Evolutionary conservation across 805 yeast genomes (phyloP), one percentile per base, ranked within the genome.

Genomic region (Candida andamanensis): DNA sequence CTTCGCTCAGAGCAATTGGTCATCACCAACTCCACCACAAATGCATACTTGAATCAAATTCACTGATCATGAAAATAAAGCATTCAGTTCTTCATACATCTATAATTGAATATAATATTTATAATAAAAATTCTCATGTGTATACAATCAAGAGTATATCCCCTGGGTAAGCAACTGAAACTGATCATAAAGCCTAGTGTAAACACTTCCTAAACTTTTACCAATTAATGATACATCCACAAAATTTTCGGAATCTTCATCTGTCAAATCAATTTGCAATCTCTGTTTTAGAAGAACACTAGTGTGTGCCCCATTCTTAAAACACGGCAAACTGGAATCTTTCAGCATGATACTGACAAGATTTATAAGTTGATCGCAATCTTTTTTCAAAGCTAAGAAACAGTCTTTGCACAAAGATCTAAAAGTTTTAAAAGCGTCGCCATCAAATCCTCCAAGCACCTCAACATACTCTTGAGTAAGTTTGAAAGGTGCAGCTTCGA

Each of bases 401-500:
- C 94, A 83, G 10, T 73, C 69, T 45, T 82, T 83, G 47, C 85
- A 74, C 10, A 85, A 52, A 5, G 64, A 51, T 23, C 74, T 74
- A 60, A 85, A 92, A 33, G 67, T 66, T 24, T 60, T 52, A 58
- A 75, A 92, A 31, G 72, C 60, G 15, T 65, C 72, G 13, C 86
- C 74, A 2, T 76, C 79, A 0, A 69, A 34, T 0, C 97, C 97
- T 8, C 95, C 98, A 44, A 92, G 55, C 4, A 92, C 56, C 19
- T 89, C 97, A 15, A 90, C 76, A 46, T 92, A 92, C 49, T 92
- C 99, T 37, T 69, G 68, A 0, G 97, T 86, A 12, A 92, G 66
- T 54, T 92, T 92, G 68, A 92, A 92, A 1, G 98, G 97, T 1
- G 97, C 96, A 1, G 96, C 94, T 52, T 92, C 99, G 54, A 92